Percentiles rank a stretch among this genome's conserved stretches.
Evolutionary conservation across 2,329 filamentous ascomycete species (phyloP).

Genomic region (Hypoxylon sp.): DNA sequence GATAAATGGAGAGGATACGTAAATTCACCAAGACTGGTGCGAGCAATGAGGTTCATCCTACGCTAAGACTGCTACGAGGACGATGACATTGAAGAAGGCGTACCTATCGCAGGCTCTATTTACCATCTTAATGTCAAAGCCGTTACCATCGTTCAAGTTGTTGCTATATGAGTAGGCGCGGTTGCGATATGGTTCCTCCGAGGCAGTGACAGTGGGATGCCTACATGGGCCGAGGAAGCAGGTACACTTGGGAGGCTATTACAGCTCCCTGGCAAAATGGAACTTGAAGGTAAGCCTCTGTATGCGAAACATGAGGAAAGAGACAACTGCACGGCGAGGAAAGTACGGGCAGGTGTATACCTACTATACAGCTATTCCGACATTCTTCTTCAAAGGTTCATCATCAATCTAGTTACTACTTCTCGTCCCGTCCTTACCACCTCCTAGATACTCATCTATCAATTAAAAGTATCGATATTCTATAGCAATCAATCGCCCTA

Average conservation of each 20-base stretch:
- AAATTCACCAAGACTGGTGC: neutral
- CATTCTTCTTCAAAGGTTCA: neutral
- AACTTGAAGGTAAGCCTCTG: too few species aligned
- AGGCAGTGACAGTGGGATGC: too few species aligned
- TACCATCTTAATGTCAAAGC: constrained; percentile 6
- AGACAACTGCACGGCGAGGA: neutral
- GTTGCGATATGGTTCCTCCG: constrained; percentile 3
- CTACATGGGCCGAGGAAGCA: too few species aligned
- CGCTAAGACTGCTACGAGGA: constrained; percentile 17
- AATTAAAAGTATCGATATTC: constrained; percentile 11
- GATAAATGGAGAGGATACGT: constrained; percentile 22
- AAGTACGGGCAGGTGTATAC: neutral
- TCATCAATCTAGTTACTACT: constrained; percentile 1
- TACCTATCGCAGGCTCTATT: constrained; percentile 20
- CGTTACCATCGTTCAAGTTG: constrained; percentile 2
- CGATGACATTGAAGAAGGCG: too few species aligned
- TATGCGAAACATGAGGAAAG: too few species aligned
- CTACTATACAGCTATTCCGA: neutral
- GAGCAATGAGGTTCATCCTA: constrained; percentile 8
- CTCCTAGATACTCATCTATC: constrained; percentile 23
- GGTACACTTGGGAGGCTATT: too few species aligned
- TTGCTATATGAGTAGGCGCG: constrained; percentile 6
- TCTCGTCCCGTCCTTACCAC: constrained; percentile 3
- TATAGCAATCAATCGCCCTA: constrained; percentile 12
- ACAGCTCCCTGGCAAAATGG: too few species aligned